phyloP scores from a whole-genome alignment of 1,139 yeast species.

The Pichia sp. region DNA sequence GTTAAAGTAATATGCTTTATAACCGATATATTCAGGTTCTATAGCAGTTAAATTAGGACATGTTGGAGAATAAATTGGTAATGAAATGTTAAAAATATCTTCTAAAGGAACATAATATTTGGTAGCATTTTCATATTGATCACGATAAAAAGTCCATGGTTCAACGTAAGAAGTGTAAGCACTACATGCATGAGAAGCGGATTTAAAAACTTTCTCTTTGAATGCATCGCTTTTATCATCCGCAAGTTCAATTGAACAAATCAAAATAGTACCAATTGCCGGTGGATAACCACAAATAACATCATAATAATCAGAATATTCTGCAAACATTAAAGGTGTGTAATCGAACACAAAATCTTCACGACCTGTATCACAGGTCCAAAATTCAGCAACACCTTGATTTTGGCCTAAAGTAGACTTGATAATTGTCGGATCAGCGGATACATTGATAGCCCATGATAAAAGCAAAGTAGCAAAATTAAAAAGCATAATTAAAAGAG shows the following conservation, averaged over 20 bases:
- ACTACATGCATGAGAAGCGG: conserved; percentile 17
- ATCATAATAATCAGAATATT: conserved; percentile 14
- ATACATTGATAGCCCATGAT: no score
- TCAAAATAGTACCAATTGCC: conserved; percentile 24
- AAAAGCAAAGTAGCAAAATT: no score
- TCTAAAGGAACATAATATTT: conserved; percentile 9
- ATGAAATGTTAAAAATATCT: conserved; percentile 13
- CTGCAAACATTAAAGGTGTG: conserved; percentile 3
- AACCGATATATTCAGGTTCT: conserved; percentile 8
- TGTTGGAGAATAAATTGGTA: conserved; percentile 18
- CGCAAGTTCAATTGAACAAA: conserved; percentile 22
- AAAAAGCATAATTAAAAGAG: no score
- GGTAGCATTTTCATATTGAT: conserved; percentile 27
- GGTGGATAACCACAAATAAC: conserved; percentile 24
- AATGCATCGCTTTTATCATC: conserved; percentile 12
- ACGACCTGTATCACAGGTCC: conserved; percentile 14
- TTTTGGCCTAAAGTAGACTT: background rate
- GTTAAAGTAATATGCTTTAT: conserved; percentile 18
- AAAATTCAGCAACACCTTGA: conserved; percentile 13
- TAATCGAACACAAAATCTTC: conserved; percentile 12
- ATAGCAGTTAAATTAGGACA: conserved; percentile 12
- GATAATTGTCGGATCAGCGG: no score
- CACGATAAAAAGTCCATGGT: conserved; percentile 18
- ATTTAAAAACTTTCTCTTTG: conserved; percentile 14
- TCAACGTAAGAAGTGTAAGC: conserved; percentile 15